Evolutionary conservation across 176 grass and related monocot genomes (phyloP), one percentile per base, ranked within the genome.

Genomic region (Hyparrhenia diplandra): DNA sequence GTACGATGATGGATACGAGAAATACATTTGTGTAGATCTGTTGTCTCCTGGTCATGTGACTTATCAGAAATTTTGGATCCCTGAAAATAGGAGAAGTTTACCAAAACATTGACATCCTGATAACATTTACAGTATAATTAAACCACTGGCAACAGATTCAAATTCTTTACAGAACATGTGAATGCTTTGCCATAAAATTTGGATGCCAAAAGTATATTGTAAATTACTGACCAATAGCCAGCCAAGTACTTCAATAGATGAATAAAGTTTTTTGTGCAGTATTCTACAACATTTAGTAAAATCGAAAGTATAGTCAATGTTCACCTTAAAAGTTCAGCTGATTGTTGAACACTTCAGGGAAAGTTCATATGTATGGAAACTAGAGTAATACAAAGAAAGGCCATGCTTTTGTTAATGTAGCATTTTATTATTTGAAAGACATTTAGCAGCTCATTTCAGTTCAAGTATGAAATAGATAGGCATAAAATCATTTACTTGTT

Each of bases 21-120:
- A 83, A 94, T 86, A 80, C 91, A 94, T 61, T 94, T 94, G 65
- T 94, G 85, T 27, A 94, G 58, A 86, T 94, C 91, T 65, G 78
- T 94, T 83, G 88, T 90, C 45, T 94, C 91, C 83, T 94, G 91
- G 70, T 94, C 86, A 68, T 94, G 75, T 39, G 91, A 81, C 67
- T 88, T 90, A 84, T 94, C 85, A 37, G 68, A 77, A 79, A 94
- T 91, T 83, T 88, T 80, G 63, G 91, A 80, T 69, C 91, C 91
- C 91, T 94, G 88, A 35, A 81, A 63, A 67, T 1, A 63, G 69
- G 64, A 57, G 8, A 27, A 39, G 16, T 65, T 67, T 17, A 88
- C 10, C 3, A 51, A 67, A 63, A 80, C 10, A 5, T 73, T 58
- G 8, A 34, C 9, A 82, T 78, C 45, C 5, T 80, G 35, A 80